Base-by-base conservation (phyloP, 352 stramenopile species). In the Pythium monospermum region DNA sequence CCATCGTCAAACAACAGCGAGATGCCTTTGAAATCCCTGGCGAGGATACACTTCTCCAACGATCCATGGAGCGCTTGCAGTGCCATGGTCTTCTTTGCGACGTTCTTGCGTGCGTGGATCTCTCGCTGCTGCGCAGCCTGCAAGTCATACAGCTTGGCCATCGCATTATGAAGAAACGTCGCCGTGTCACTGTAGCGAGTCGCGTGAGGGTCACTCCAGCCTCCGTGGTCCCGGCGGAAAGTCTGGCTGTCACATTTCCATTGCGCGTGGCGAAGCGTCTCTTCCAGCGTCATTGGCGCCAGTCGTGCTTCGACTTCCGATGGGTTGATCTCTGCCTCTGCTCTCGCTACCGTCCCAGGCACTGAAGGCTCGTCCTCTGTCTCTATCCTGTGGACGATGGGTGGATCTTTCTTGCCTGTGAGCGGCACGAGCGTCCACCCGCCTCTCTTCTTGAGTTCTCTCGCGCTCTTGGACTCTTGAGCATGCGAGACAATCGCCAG, bases 381-480 rank as follows among this genome's bases (percentile, higher is more conserved):
- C n/a, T n/a, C n/a, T n/a, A n/a, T n/a, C n/a, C n/a, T n/a, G n/a
- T n/a, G n/a, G n/a, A n/a, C n/a, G n/a, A n/a, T n/a, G n/a, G n/a
- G n/a, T 4, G 19, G 6, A 15, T 22, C n/a, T 25, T 11, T 18
- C 4, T 26, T 19, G 2, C 28, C 37, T 1, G 53, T 59, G 4
- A 88, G 61, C 6, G 74, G 77, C 21, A 76, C 64, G 1, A 88
- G 52, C 42, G 59, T 69, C 77, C 77, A 88, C 0, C 74, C 64
- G 5, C 73, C 73, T 11, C 61, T 48, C 2, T 53, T 48, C 15
- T 57, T 52, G 2, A 68, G 23, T 6, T 35, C 46, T 12, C 27
- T 15, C 15, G 35, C 51, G 23, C 30, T 44, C 21, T 51, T 43
- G 0, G 32, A 18, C 19, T 51, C 48, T 11, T 28, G 19, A n/a